Percentiles rank a stretch among this genome's conserved stretches.
Conservation (phyloP, 2,329 filamentous ascomycete species). For the Cercospora sp. region DNA sequence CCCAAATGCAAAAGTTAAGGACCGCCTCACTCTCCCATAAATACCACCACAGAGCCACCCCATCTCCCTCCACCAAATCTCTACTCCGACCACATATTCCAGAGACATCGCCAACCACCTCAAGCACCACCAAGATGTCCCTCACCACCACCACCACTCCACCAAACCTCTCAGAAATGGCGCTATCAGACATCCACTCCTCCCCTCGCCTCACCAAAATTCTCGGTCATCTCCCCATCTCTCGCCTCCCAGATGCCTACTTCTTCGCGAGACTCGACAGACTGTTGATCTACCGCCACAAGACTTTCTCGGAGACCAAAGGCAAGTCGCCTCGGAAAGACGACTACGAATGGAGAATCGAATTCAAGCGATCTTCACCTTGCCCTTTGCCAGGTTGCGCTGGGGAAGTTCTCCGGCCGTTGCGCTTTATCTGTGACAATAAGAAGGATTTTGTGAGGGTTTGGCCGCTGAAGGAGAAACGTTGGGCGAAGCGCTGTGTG, state of each 20-base stretch:
- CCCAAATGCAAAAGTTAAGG: not conserved
- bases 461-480: not conserved
- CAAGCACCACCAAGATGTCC: not conserved
- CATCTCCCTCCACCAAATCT: not conserved
- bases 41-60: not conserved
- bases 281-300: not conserved
- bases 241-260: not conserved
- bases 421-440: not conserved
- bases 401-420: not conserved
- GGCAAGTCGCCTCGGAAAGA: not conserved
- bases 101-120: not conserved
- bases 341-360: not conserved
- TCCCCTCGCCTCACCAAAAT: not conserved
- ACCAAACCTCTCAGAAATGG: not conserved
- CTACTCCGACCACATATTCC: not conserved
- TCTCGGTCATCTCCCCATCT: not conserved
- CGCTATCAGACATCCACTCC: not conserved
- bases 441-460: not conserved
- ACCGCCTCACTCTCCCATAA: not conserved
- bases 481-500: not conserved
- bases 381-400: not conserved
- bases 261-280: not conserved
- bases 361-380: not conserved
- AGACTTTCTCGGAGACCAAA: not conserved
- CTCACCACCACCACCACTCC: not conserved